A percentile compares a stretch with the other conserved stretches of the same genome.
Evolutionary conservation across 148 eudicot species (phyloP).

Genomic region (Fagopyrum esculentum): DNA sequence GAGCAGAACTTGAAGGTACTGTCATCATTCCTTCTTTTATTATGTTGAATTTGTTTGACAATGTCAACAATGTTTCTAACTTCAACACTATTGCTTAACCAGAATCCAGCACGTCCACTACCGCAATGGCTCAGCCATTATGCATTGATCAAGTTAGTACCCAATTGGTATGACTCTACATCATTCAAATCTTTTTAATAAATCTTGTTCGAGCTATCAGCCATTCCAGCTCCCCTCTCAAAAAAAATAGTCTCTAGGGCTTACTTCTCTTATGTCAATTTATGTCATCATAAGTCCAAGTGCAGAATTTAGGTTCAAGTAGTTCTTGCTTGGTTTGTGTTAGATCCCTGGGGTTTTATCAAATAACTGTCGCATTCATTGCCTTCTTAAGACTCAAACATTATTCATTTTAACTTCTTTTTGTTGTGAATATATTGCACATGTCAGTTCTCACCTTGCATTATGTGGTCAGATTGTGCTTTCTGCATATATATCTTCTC

Average conservation of each 20-base stretch:
- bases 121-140: constrained; percentile 34
- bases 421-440: not conserved
- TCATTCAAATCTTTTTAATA: not conserved
- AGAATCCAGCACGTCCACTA: constrained; percentile 32
- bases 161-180: constrained; percentile 26
- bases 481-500: not conserved
- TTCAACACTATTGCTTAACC: constrained; percentile 11
- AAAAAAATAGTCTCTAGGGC: not conserved
- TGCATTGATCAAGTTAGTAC: constrained; percentile 40
- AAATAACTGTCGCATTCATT: not conserved
- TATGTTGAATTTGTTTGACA: not conserved
- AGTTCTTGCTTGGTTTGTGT: constrained; percentile 7
- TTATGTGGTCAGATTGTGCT: not conserved
- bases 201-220: not conserved
- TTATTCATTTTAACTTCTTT: not conserved
- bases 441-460: not conserved
- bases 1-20: constrained; percentile 55
- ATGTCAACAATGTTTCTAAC: not conserved
- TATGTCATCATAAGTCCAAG: not conserved
- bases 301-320: constrained; percentile 6
- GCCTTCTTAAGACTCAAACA: not conserved
- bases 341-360: not conserved
- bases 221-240: not conserved
- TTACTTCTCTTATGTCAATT: not conserved
- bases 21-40: not conserved